A percentile compares a stretch with the other conserved stretches of the same genome.
phyloP scores from a whole-genome alignment of 495 filamentous ascomycete genomes.

The Penicillium coffeae region DNA sequence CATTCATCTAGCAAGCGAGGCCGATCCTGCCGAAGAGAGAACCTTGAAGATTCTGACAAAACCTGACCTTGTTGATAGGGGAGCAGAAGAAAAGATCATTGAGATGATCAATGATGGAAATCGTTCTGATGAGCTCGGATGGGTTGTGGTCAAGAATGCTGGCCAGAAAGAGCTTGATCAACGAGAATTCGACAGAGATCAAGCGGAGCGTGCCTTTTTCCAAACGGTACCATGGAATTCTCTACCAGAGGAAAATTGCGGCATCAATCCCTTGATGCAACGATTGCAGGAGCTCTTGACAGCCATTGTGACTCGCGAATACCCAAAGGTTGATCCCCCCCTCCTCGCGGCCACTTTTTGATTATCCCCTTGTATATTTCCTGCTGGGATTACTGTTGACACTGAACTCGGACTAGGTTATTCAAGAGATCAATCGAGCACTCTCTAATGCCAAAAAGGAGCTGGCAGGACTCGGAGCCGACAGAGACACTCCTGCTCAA shows the following conservation, averaged over 20 bases:
- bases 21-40: slow-evolving; percentile 45
- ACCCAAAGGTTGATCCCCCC: slow-evolving; percentile 37
- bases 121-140: slow-evolving; percentile 47
- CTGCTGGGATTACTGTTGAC: too few species aligned
- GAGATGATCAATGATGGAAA: slow-evolving; percentile 45
- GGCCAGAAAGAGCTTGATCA: slow-evolving; percentile 26
- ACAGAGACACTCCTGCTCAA: slow-evolving; percentile 36
- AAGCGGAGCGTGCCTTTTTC: slow-evolving; percentile 21
- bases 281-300: slow-evolving; percentile 29
- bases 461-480: slow-evolving; percentile 41
- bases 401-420: slow-evolving; percentile 44
- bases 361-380: too few species aligned
- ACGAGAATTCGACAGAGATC: slow-evolving; percentile 11
- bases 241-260: slow-evolving; percentile 43
- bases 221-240: slow-evolving; percentile 38
- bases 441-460: slow-evolving; percentile 24
- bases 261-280: slow-evolving; percentile 43
- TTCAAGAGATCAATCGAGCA: slow-evolving; percentile 29
- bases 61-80: slow-evolving; percentile 54
- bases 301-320: slow-evolving; percentile 46
- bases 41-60: slow-evolving; percentile 61
- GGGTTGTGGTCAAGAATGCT: slow-evolving; percentile 53
- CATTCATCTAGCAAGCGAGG: slow-evolving; percentile 46
- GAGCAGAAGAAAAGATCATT: slow-evolving; percentile 38
- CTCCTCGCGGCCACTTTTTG: too few species aligned